A percentile compares a stretch with the other conserved stretches of the same genome.
Evolutionary conservation across 495 filamentous ascomycete species (phyloP).

Genomic region (Evernia prunastri): DNA sequence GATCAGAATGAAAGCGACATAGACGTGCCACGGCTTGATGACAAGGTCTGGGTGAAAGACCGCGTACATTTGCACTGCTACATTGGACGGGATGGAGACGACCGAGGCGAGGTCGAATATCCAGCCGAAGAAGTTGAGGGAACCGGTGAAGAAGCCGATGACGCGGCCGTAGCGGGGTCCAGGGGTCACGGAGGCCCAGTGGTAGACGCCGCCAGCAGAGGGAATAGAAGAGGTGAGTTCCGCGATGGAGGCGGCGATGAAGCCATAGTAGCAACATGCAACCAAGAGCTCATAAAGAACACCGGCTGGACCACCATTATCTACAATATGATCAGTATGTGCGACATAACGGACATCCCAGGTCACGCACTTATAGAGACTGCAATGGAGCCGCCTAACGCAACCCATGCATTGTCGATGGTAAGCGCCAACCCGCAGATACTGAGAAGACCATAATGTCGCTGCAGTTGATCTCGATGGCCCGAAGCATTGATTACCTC

Average conservation of each 20-base stretch:
- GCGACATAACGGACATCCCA: too few species aligned
- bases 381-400: slow-evolving; percentile 48
- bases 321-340: slow-evolving; percentile 1
- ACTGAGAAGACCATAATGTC: slow-evolving; percentile 53
- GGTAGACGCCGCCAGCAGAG: slow-evolving; percentile 73
- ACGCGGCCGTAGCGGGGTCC: slow-evolving; percentile 55
- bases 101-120: slow-evolving; percentile 60
- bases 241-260: slow-evolving; percentile 53
- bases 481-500: slow-evolving; percentile 47
- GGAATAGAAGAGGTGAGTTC: slow-evolving; percentile 75
- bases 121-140: slow-evolving; percentile 70
- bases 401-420: slow-evolving; percentile 56
- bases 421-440: slow-evolving; percentile 51
- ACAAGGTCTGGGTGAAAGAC: slow-evolving; percentile 53
- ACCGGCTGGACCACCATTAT: slow-evolving; percentile 47
- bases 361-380: slow-evolving; percentile 24
- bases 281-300: slow-evolving; percentile 50
- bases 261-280: slow-evolving; percentile 45
- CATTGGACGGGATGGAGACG: slow-evolving; percentile 57
- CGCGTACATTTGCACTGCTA: slow-evolving; percentile 61
- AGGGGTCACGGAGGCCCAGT: slow-evolving; percentile 67
- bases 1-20: slow-evolving; percentile 57
- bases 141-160: slow-evolving; percentile 65
- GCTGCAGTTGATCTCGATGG: slow-evolving; percentile 53
- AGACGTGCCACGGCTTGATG: slow-evolving; percentile 65